phyloP scores from a whole-genome alignment of 2,329 filamentous ascomycete species.

The Pseudocercospora eumusae region DNA sequence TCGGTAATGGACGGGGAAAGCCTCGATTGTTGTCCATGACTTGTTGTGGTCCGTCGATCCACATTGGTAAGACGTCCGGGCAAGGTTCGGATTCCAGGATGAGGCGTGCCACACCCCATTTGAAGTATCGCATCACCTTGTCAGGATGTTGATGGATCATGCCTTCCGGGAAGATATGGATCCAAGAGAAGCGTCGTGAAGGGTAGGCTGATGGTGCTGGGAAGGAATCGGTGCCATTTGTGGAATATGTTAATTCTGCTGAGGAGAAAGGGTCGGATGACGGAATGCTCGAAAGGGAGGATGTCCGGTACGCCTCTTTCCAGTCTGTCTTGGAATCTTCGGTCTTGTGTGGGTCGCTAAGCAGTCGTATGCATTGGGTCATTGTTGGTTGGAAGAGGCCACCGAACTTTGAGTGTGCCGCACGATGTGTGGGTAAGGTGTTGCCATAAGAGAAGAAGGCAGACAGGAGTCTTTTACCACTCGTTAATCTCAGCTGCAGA shows the following conservation, averaged over 20 bases:
- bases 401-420: conserved; percentile 73
- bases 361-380: conserved; percentile 77
- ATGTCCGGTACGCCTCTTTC: conserved; percentile 8
- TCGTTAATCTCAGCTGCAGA: conserved; percentile 10
- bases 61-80: conserved; percentile 89
- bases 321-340: not conserved
- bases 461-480: conserved; percentile 58
- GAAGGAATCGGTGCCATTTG: conserved; percentile 66
- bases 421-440: conserved; percentile 83
- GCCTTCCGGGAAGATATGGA: conserved; percentile 95
- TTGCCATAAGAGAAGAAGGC: conserved; percentile 88
- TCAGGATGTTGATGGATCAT: conserved; percentile 84
- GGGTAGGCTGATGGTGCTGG: conserved; percentile 71
- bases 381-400: conserved; percentile 90
- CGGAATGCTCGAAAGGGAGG: conserved; percentile 19
- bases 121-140: conserved; percentile 89
- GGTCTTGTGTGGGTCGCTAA: conserved; percentile 57
- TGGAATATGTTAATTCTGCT: conserved; percentile 61
- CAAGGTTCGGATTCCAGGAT: conserved; percentile 87
- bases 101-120: conserved; percentile 90
- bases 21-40: conserved; percentile 82
- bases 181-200: conserved; percentile 73
- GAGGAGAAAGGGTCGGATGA: conserved; percentile 59
- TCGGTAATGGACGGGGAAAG: conserved; percentile 79
- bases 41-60: conserved; percentile 84